Base-by-base conservation (phyloP, 108 stramenopile genomes). In the Cyclotella kingstonii region DNA sequence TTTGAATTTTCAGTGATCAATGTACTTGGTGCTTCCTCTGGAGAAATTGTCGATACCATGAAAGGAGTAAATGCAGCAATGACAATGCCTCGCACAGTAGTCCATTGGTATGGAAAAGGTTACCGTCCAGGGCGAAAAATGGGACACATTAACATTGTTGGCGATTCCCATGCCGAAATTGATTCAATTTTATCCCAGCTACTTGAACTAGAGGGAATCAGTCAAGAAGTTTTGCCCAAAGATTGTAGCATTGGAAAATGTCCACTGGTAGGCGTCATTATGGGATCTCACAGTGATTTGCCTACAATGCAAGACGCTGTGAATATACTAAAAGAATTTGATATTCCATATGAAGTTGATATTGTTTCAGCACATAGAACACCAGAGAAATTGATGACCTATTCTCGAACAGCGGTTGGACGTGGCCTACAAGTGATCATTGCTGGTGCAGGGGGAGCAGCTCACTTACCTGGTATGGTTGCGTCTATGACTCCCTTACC, bases 401-500 rank as follows among this genome's bases (percentile, higher is more conserved):
- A 97, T 81, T 95, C 96, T 54, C 80, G 80, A 53, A 75, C 80
- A 35, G 96, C 96, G 2, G 87, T 71, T 2, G 82, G 68, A 23
- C 81, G 98, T 10, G 98, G 98, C 38, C 41, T 99, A 39, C 89
- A 84, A 30, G 91, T 93, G 23, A 95, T 97, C 36, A 90, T 97
- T 61, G 98, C 98, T 8, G 98, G 97, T 30, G 98, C 98, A 0
- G 98, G 98, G n/a, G 98, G 98, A 10, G 98, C 98, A 5, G 98
- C 98, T 18, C 98, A 98, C 70, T 74, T 99, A 44, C 98, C 98
- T 12, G 97, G 97, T 18, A 99, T 99, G 98, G 92, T 96, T 3
- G 97, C 97, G 4, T 90, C 96, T 12, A 87, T 92, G 91, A 99
- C 98, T 40, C 89, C 97, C 18, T 79, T 98, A 0, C 97, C 97